Percentiles rank a stretch among this genome's conserved stretches.
phyloP scores from a whole-genome alignment of 495 filamentous ascomycete genomes.

The Aspergillus olivimuriae region DNA sequence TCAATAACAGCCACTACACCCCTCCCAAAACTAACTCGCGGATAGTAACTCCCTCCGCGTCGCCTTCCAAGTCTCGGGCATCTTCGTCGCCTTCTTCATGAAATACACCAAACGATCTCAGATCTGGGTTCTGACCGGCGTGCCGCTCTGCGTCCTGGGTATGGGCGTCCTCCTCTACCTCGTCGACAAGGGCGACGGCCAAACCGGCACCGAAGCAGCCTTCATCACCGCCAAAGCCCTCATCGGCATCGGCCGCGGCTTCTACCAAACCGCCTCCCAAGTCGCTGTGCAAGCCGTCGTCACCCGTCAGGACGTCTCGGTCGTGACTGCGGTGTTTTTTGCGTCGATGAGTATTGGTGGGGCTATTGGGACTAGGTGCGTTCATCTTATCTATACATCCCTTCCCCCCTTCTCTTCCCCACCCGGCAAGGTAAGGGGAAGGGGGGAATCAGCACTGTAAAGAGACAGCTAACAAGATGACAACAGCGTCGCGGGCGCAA shows the following conservation, averaged over 20 bases:
- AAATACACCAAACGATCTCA: slow-evolving; percentile 22
- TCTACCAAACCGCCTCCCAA: slow-evolving; percentile 21
- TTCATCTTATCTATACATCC: background rate
- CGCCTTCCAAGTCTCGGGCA: slow-evolving; percentile 19
- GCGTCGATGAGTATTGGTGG: slow-evolving; percentile 22
- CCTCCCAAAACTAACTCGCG: background rate
- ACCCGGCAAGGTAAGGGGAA: slow-evolving; percentile 8
- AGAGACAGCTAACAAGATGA: background rate
- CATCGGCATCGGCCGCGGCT: slow-evolving; percentile 20
- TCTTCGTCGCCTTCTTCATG: slow-evolving; percentile 20
- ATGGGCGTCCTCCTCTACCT: slow-evolving; percentile 22
- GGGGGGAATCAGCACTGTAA: no score
- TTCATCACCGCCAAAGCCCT: slow-evolving; percentile 19
- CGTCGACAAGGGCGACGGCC: slow-evolving; percentile 16
- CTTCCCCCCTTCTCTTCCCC: background rate
- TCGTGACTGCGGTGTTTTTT: slow-evolving; percentile 21
- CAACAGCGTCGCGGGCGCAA: slow-evolving; percentile 20
- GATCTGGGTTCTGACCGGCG: slow-evolving; percentile 19
- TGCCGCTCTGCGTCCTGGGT: slow-evolving; percentile 18
- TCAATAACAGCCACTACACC: background rate
- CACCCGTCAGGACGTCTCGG: slow-evolving; percentile 16
- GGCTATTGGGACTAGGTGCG: slow-evolving; percentile 20
- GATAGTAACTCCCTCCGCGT: slow-evolving; percentile 19
- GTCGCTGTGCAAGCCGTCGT: slow-evolving; percentile 20
- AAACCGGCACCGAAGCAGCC: slow-evolving; percentile 15